Evolutionary conservation across 1,139 yeast species (phyloP).

Genomic region (Meyerozyma guilliermondii): DNA sequence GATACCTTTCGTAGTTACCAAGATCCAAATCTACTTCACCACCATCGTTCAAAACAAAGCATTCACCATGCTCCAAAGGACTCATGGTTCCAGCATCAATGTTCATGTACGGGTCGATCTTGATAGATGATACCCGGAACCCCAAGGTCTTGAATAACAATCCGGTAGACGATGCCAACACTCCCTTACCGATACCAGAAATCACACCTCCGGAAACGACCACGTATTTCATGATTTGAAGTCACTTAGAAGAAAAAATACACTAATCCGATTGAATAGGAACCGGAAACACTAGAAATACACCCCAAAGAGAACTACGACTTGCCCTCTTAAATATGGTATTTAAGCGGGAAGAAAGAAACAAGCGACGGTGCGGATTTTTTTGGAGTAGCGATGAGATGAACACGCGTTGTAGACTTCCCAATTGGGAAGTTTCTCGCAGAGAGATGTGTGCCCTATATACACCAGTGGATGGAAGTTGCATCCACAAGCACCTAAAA

Average conservation of each 20-base stretch:
- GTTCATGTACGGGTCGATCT: conserved; percentile 98
- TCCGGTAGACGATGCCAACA: conserved; percentile 94
- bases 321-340: conserved; percentile 43
- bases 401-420: conserved; percentile 18
- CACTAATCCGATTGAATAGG: neutral
- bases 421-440: conserved; percentile 15
- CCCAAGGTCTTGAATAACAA: conserved; percentile 91
- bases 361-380: conserved; percentile 10
- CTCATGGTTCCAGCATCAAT: conserved; percentile 99
- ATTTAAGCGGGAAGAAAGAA: conserved; percentile 49
- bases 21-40: conserved; percentile 98
- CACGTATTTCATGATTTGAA: conserved; percentile 75
- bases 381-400: conserved; percentile 10
- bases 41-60: conserved; percentile 95
- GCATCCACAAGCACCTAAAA: neutral
- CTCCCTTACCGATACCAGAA: conserved; percentile 99
- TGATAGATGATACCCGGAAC: conserved; percentile 90
- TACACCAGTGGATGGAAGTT: neutral
- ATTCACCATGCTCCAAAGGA: conserved; percentile 98
- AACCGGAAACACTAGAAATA: conserved; percentile 2
- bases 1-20: conserved; percentile 96
- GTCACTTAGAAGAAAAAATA: neutral
- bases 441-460: neutral
- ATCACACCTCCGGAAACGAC: conserved; percentile 99
- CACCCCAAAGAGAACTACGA: conserved; percentile 10